Base-by-base conservation (phyloP, 1,284 basidiomycete species). In the Melanopsichium pennsylvanicum region DNA sequence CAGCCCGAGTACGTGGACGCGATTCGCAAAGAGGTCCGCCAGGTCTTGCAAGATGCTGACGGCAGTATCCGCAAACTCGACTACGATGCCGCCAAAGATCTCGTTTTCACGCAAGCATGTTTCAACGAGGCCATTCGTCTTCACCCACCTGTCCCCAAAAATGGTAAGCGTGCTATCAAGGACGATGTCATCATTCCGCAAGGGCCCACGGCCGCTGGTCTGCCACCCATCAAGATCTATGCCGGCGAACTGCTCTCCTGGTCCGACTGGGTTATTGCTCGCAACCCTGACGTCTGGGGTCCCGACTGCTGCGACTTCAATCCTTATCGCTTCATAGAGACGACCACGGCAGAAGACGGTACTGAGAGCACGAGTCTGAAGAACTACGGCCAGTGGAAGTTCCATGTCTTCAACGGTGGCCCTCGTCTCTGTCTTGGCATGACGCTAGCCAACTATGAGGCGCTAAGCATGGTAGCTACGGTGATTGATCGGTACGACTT, bases 221-320 rank as follows among this genome's bases (percentile, higher is more conserved):
- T 78, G 21, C 74, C 74, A n/a, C 60, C 74, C 25, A 43, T 77
- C 45, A 59, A 58, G 34, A 43, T 77, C 16, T 64, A 72, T 15
- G 61, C 56, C 8, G 66, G 66, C 16, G 74, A 77, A 45, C 12
- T 41, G 39, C 25, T 74, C 10, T 57, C 51, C 29, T 78, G 74
- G 74, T 72, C 64, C 26, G 75, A 78, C 48, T 78, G 74, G 74
- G 72, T 68, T 18, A 76, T 78, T 48, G 64, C 57, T 5, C 52
- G 75, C 10, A 60, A 69, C 34, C 67, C 70, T 0, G 71, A 71
- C 5, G 70, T 78, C 5, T 78, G 74, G 74, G 75, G 75, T 1
- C 58, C 55, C 1, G 63, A 67, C 35, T 63, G 59, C 41, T 64
- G 43, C 23, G 64, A 74, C 15, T 78, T 64, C 48, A 70, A 70